phyloP scores from a whole-genome alignment of 2,329 filamentous ascomycete species.

The Exophiala lecanii-corni region DNA sequence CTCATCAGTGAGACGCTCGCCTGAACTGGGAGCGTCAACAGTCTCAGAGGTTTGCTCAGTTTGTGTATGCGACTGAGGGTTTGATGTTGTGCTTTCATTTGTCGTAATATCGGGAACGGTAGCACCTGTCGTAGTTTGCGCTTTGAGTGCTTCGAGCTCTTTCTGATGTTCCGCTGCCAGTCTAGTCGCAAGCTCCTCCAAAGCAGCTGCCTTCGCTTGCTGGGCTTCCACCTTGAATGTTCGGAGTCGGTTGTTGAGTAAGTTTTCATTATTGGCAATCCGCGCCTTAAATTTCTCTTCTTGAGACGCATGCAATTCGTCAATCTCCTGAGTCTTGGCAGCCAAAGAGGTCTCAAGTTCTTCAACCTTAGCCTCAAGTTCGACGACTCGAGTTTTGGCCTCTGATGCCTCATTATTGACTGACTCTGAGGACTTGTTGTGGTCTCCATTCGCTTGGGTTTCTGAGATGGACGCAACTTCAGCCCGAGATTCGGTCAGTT shows the following conservation, averaged over 20 bases:
- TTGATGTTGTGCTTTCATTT: neutral
- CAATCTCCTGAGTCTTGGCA: slow-evolving; percentile 46
- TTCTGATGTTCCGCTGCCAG: slow-evolving; percentile 36
- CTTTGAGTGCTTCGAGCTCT: slow-evolving; percentile 37
- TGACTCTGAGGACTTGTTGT: slow-evolving; percentile 46
- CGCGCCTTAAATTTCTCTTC: slow-evolving; percentile 46
- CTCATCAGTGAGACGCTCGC: slow-evolving; percentile 31
- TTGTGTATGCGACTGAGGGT: slow-evolving; percentile 23
- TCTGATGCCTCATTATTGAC: slow-evolving; percentile 29
- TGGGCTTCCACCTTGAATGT: slow-evolving; percentile 50
- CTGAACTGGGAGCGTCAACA: slow-evolving; percentile 27
- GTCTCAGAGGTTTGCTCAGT: slow-evolving; percentile 22
- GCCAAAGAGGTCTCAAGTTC: slow-evolving; percentile 49
- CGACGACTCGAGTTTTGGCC: slow-evolving; percentile 7
- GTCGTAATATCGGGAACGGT: slow-evolving; percentile 29
- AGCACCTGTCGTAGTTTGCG: slow-evolving; percentile 33
- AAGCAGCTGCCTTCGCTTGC: slow-evolving; percentile 35
- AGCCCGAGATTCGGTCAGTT: slow-evolving; percentile 59
- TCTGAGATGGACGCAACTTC: slow-evolving; percentile 32
- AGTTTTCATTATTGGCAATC: slow-evolving; percentile 46
- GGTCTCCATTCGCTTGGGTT: slow-evolving; percentile 32
- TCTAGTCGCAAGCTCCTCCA: slow-evolving; percentile 20
- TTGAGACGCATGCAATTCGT: slow-evolving; percentile 40
- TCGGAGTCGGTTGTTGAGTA: slow-evolving; percentile 64
- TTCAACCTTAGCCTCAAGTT: slow-evolving; percentile 57